Percentiles rank a stretch among this genome's conserved stretches.
Evolutionary conservation across 2,329 filamentous ascomycete species (phyloP).

Genomic region (Paraphoma chrysanthemicola): DNA sequence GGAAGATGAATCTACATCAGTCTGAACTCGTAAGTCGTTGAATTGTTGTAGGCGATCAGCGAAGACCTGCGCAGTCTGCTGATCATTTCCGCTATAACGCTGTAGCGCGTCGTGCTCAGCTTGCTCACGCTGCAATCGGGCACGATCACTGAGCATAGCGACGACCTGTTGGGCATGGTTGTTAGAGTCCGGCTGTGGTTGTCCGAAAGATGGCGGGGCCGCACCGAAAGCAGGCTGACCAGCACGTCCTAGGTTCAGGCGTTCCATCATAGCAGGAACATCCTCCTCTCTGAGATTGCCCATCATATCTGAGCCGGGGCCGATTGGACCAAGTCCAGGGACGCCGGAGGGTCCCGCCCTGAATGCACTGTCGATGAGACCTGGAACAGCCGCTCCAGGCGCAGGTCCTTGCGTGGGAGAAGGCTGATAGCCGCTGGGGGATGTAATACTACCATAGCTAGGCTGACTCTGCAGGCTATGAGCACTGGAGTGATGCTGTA

Average conservation of each 20-base stretch:
- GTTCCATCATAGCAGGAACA: conserved; percentile 67
- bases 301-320: conserved; percentile 53
- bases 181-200: conserved; percentile 55
- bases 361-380: conserved; percentile 73
- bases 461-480: conserved; percentile 97
- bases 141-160: conserved; percentile 67
- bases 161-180: conserved; percentile 64
- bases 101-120: conserved; percentile 59
- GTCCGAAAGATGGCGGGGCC: conserved; percentile 54
- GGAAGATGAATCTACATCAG: conserved; percentile 61
- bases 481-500: conserved; percentile 93
- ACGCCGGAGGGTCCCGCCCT: conserved; percentile 43
- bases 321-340: conserved; percentile 53
- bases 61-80: conserved; percentile 51
- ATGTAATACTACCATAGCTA: conserved; percentile 92
- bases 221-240: conserved; percentile 58
- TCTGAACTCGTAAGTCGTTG: conserved; percentile 75
- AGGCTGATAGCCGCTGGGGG: conserved; percentile 75
- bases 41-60: conserved; percentile 83
- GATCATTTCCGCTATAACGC: conserved; percentile 34
- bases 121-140: conserved; percentile 67
- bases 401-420: conserved; percentile 63
- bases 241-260: conserved; percentile 66
- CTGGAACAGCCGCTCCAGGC: conserved; percentile 56
- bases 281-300: conserved; percentile 72